Evolutionary conservation across 768 basidiomycete genomes (phyloP).

Genomic region (Mycena metata): DNA sequence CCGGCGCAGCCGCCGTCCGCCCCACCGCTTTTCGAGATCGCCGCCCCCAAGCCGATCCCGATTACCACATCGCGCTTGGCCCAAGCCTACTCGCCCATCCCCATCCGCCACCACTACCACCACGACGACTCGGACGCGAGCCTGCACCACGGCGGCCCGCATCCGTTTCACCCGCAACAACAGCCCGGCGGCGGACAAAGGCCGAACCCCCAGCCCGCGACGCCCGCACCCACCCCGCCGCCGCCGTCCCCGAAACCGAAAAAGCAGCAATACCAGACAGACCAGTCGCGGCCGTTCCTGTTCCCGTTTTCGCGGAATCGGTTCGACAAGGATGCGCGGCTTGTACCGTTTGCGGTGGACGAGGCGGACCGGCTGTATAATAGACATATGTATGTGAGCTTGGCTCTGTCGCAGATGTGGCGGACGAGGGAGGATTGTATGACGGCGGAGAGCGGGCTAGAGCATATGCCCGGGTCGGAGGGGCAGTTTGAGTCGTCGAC

Average conservation of each 20-base stretch:
- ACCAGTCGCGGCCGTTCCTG: conserved; percentile 92
- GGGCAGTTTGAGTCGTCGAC: conserved; percentile 67
- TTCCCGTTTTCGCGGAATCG: conserved; percentile 91
- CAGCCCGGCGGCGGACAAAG: conserved; percentile 45
- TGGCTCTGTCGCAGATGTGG: conserved; percentile 95
- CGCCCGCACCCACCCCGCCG: conserved; percentile 92
- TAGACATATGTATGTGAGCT: conserved; percentile 90
- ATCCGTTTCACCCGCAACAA: conserved; percentile 53
- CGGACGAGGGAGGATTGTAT: conserved; percentile 95
- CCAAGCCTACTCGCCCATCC: conserved; percentile 93
- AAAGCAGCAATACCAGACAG: conserved; percentile 98
- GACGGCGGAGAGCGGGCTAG: conserved; percentile 92
- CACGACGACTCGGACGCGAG: conserved; percentile 75
- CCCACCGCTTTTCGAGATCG: conserved; percentile 45
- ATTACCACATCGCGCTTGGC: conserved; percentile 76
- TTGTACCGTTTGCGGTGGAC: conserved; percentile 96
- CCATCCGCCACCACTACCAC: conserved; percentile 94
- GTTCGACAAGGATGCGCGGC: conserved; percentile 67
- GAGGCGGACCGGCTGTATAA: conserved; percentile 94
- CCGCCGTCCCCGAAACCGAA: conserved; percentile 88
- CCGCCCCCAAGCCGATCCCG: conserved; percentile 50
- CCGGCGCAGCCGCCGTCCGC: conserved; percentile 60
- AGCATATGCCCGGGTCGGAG: conserved; percentile 80
- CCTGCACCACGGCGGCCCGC: conserved; percentile 45
- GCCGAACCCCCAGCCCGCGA: conserved; percentile 75